Evolutionary conservation across 306 rosid species (phyloP).

Genomic region (Cajanus cajan): DNA sequence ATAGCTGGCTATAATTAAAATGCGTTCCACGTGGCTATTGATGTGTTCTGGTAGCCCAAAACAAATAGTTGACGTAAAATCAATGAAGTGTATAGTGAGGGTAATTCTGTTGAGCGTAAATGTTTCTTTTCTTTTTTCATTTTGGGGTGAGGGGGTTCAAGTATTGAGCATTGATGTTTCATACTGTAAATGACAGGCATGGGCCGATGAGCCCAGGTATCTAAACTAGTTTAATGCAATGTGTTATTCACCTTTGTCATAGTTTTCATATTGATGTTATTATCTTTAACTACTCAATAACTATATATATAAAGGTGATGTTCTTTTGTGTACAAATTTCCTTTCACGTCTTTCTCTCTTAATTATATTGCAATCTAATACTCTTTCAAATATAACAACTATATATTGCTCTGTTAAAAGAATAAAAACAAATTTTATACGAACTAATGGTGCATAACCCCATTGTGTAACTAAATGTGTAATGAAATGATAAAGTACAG

Average conservation of each 20-base stretch:
- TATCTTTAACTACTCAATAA: neutral
- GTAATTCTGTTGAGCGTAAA: neutral
- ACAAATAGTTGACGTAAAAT: neutral
- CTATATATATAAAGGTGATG: too few relatives aligned
- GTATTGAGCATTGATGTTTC: neutral
- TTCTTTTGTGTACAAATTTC: too few relatives aligned
- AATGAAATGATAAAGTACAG: neutral
- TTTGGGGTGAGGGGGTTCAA: neutral
- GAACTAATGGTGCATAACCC: neutral
- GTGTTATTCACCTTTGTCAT: neutral
- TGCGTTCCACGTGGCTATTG: conserved; percentile 14
- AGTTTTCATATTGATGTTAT: neutral
- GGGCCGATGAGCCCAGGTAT: neutral
- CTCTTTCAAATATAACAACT: too few relatives aligned
- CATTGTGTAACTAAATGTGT: neutral
- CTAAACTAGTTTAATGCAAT: neutral
- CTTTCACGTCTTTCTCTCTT: too few relatives aligned
- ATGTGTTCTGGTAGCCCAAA: neutral
- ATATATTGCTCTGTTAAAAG: too few relatives aligned
- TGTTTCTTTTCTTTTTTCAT: neutral
- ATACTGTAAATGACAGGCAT: conserved; percentile 6
- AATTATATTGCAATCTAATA: too few relatives aligned
- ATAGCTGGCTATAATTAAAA: conserved; percentile 30
- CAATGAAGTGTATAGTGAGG: conserved; percentile 21
- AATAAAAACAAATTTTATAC: too few relatives aligned